phyloP scores from a whole-genome alignment of 495 filamentous ascomycete genomes.

The Penicillium bovifimosum region DNA sequence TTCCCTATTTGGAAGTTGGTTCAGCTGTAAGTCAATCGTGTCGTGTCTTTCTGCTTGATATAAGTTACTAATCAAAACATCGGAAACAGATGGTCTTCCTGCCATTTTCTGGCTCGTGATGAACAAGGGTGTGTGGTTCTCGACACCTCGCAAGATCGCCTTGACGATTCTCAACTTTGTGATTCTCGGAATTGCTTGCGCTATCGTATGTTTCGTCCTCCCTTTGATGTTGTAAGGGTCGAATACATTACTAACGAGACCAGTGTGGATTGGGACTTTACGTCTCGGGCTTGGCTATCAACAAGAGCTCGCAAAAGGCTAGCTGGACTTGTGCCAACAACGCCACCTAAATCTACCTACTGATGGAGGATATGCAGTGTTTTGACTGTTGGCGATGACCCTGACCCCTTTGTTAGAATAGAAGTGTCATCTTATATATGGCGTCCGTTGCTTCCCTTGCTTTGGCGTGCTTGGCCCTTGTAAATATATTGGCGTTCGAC shows the following conservation, averaged over 20 bases:
- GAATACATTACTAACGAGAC: conserved; percentile 5
- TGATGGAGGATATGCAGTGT: neutral
- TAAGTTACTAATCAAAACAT: conserved; percentile 5
- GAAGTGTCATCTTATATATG: neutral
- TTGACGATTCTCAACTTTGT: conserved; percentile 43
- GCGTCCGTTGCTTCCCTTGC: neutral
- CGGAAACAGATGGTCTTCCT: conserved; percentile 24
- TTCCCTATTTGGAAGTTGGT: conserved; percentile 35
- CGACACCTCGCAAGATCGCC: conserved; percentile 37
- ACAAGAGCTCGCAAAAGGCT: conserved; percentile 26
- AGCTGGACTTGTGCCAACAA: conserved; percentile 34
- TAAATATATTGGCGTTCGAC: conserved; percentile 1
- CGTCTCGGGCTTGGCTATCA: conserved; percentile 33
- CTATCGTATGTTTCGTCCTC: conserved; percentile 22
- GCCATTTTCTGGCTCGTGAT: conserved; percentile 43
- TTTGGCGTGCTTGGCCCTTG: neutral
- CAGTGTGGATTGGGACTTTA: conserved; percentile 37
- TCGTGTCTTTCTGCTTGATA: too few species aligned
- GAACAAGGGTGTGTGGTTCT: conserved; percentile 46
- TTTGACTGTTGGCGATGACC: neutral
- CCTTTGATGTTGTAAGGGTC: neutral
- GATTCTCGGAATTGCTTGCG: conserved; percentile 47
- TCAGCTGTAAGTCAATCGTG: conserved; percentile 28
- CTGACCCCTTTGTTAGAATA: neutral
- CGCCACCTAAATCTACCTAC: conserved; percentile 4